Base-by-base conservation (phyloP, 805 yeast genomes). In the Gaillardinia entomophila region DNA sequence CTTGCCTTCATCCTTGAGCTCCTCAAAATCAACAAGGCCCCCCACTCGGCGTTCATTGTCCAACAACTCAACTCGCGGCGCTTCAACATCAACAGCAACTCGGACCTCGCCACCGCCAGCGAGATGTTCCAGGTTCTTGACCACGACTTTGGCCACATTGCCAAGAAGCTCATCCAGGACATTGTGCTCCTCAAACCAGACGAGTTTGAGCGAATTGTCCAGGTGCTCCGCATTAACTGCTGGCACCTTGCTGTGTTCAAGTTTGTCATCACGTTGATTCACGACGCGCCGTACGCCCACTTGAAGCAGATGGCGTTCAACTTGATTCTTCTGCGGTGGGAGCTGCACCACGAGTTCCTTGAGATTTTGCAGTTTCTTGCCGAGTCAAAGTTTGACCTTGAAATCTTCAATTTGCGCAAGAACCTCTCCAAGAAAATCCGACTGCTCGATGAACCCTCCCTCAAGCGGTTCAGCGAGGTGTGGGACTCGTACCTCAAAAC, bases 231-330 rank as follows among this genome's bases (percentile, higher is more conserved):
- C 1, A 34, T 62, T 7, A 35, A 35, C 1, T 27, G 34, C 4
- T 66, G 72, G 72, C 40, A 50, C 15, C 24, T 48, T 4, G 55
- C 52, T 1, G 41, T 52, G 4, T 57, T 61, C 45, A 50, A 57
- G 22, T 60, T 53, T 32, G 64, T 53, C 28, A 37, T 63, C 6
- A 34, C 44, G 2, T 48, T 64, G 27, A 51, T 60, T 36, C 63
- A 57, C 31, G 54, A 53, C 37, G 62, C 70, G 1, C 69, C 69
- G 3, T 53, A 43, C 31, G 41, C 35, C 1, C 48, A 45, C 32
- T 42, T 66, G 33, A 53, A 52, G 30, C 47, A 49, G 19, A 45
- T 48, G n/a, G 42, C 57, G 0, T 32, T 50, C 15, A 41, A 48
- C 3, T 36, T 55, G 6, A 43, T 64, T 7, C 18, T 33, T 3